Conservation (phyloP, 2,329 filamentous ascomycete species). For the Pseudogymnoascus sp. region DNA sequence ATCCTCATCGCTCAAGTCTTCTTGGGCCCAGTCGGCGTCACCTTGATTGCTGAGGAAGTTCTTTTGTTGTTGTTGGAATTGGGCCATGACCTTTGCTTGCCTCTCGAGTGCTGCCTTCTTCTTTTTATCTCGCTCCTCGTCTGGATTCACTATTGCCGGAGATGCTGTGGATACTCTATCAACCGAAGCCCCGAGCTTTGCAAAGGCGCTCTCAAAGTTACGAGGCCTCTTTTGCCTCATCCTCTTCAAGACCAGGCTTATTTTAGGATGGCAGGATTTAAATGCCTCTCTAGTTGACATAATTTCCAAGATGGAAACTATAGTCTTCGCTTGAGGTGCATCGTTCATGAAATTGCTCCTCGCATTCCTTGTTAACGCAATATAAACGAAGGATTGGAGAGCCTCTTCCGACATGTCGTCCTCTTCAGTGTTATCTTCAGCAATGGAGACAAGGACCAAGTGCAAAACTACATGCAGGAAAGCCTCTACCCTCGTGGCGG, state of each 20-base stretch:
- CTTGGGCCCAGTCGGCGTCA: constrained; percentile 80
- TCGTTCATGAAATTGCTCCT: constrained; percentile 53
- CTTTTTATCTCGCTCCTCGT: constrained; percentile 65
- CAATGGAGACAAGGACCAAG: constrained; percentile 72
- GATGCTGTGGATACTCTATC: constrained; percentile 77
- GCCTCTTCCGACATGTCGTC: constrained; percentile 39
- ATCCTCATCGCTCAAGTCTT: constrained; percentile 65
- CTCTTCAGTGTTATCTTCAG: constrained; percentile 65
- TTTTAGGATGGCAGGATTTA: constrained; percentile 76
- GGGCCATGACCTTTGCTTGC: constrained; percentile 91
- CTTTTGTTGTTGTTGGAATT: constrained; percentile 96
- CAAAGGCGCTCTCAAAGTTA: constrained; percentile 62
- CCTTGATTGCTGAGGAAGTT: constrained; percentile 85
- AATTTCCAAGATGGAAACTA: constrained; percentile 55
- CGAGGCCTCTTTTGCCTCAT: constrained; percentile 76
- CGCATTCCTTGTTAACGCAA: constrained; percentile 57
- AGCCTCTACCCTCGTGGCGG: constrained; percentile 75
- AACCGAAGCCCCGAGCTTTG: constrained; percentile 55
- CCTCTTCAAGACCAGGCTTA: constrained; percentile 71
- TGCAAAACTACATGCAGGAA: constrained; percentile 90
- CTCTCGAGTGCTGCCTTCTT: constrained; percentile 86
- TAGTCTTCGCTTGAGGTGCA: constrained; percentile 49
- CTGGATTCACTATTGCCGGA: constrained; percentile 54
- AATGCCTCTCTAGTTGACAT: constrained; percentile 63
- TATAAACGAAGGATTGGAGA: constrained; percentile 61